Conservation (phyloP, 768 basidiomycete species). For the Russula griseocarnosa region DNA sequence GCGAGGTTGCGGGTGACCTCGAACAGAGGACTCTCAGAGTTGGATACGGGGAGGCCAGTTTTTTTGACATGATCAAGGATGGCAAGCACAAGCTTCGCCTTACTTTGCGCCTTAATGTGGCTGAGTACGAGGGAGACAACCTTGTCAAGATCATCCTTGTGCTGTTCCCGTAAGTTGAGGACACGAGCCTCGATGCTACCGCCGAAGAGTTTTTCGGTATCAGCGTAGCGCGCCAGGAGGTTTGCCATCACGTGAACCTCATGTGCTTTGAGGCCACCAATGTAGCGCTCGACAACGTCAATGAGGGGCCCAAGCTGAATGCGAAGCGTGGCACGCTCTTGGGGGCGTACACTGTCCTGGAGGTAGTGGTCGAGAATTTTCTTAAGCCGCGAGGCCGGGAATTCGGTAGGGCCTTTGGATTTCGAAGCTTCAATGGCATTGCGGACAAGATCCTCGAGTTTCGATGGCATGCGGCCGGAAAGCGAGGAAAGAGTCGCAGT, state of each 20-base stretch:
- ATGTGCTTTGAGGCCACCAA: conserved; percentile 79
- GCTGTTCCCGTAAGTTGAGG: conserved; percentile 80
- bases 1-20: conserved; percentile 78
- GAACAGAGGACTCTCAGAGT: conserved; percentile 68
- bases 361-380: conserved; percentile 83
- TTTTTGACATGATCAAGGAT: conserved; percentile 89
- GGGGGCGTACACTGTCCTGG: conserved; percentile 71
- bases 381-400: conserved; percentile 83
- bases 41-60: conserved; percentile 69
- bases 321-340: conserved; percentile 79
- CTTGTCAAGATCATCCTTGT: conserved; percentile 89
- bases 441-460: conserved; percentile 84
- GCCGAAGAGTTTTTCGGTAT: conserved; percentile 89
- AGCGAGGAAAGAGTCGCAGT: conserved; percentile 79
- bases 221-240: conserved; percentile 73
- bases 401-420: conserved; percentile 74
- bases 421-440: conserved; percentile 72
- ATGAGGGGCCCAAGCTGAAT: conserved; percentile 64
- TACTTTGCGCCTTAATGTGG: conserved; percentile 92
- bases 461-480: conserved; percentile 88
- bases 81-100: conserved; percentile 80
- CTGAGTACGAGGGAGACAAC: conserved; percentile 85
- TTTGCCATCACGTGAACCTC: conserved; percentile 74
- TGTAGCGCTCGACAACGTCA: conserved; percentile 75
- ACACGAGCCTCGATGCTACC: conserved; percentile 93